Conservation (phyloP, 345 rosid species). For the Sonneratia caseolaris region DNA sequence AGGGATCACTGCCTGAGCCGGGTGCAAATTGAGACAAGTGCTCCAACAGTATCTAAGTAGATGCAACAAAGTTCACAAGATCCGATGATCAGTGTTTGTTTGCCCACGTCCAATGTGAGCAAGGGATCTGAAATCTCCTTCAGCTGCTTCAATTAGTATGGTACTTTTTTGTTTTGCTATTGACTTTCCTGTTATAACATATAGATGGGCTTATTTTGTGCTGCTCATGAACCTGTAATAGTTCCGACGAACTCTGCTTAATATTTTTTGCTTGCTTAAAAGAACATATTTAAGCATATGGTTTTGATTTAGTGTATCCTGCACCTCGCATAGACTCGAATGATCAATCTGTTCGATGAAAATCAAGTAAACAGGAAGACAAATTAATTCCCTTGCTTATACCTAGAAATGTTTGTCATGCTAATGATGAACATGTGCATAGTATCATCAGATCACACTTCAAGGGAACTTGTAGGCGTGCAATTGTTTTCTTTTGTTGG, state of each 20-base stretch:
- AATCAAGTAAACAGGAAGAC: too few species aligned
- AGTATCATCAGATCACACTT: too few species aligned
- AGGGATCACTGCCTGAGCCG: conserved; percentile 6
- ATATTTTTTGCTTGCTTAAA: neutral
- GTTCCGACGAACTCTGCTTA: neutral
- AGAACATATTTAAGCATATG: neutral
- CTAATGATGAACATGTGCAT: too few species aligned
- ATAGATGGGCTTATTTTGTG: neutral
- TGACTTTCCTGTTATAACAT: neutral
- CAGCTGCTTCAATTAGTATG: neutral
- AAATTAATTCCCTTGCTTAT: too few species aligned
- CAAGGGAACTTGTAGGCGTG: too few species aligned
- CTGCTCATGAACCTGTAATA: neutral
- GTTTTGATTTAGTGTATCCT: neutral
- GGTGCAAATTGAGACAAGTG: neutral
- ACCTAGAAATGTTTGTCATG: too few species aligned
- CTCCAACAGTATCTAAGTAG: neutral
- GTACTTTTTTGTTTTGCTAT: neutral
- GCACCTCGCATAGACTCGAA: neutral
- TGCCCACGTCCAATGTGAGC: neutral
- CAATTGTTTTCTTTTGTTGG: too few species aligned
- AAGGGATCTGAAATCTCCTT: neutral
- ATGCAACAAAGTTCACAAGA: neutral
- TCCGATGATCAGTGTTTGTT: neutral
- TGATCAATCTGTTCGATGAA: neutral